phyloP scores from a whole-genome alignment of 257 asterid genomes.

The Lavandula angustifolia region DNA sequence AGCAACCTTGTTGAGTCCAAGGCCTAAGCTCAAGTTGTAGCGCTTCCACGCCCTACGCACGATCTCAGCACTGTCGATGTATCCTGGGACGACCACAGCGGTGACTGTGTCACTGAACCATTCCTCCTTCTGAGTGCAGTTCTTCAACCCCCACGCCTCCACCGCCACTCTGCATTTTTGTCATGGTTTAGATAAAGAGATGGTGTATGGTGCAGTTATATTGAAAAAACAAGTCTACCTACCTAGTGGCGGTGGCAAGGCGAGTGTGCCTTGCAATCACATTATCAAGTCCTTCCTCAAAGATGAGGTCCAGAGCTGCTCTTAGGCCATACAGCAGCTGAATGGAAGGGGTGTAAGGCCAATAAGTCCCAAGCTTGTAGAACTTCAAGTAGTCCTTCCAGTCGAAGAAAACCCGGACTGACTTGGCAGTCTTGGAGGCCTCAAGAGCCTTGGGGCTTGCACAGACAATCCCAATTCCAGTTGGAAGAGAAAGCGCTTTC shows the following conservation, averaged over 20 bases:
- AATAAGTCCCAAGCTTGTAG: constrained; percentile 87
- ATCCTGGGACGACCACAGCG: constrained; percentile 81
- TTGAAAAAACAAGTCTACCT: not conserved
- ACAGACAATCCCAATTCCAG: constrained; percentile 92
- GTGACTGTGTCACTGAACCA: constrained; percentile 97
- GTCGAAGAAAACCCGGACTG: constrained; percentile 93
- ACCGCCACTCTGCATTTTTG: constrained; percentile 81
- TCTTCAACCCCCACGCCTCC: constrained; percentile 99
- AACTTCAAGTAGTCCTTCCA: constrained; percentile 95
- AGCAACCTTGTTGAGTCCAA: constrained; percentile 94
- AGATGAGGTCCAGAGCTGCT: constrained; percentile 85
- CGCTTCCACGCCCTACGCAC: constrained; percentile 88
- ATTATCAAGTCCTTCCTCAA: constrained; percentile 97
- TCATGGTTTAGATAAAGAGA: not conserved
- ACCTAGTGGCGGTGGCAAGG: constrained; percentile 95
- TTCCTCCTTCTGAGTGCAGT: constrained; percentile 97
- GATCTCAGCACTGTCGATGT: constrained; percentile 77
- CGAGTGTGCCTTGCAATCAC: constrained; percentile 83
- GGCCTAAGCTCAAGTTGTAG: constrained; percentile 94
- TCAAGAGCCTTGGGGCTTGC: constrained; percentile 96
- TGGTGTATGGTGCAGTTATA: too few relatives aligned
- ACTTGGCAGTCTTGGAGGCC: constrained; percentile 82
- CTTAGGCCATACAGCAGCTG: constrained; percentile 90
- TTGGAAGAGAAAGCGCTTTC: constrained; percentile 95
- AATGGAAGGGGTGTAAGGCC: constrained; percentile 99